Evolutionary conservation across 345 rosid genomes (phyloP).

Genomic region (Eucalyptus regnans): DNA sequence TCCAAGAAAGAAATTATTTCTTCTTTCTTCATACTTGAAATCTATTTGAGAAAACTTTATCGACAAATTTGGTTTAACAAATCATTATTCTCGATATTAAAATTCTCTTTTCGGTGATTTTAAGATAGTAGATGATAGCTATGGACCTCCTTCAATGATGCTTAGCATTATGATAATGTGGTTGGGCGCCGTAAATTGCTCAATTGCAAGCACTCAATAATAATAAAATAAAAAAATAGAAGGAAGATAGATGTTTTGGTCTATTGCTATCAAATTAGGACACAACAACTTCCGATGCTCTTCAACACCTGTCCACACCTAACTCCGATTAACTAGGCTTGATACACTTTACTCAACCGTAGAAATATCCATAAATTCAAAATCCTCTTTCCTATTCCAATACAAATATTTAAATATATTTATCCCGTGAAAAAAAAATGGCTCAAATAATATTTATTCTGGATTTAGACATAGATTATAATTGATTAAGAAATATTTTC

Average conservation of each 20-base stretch:
- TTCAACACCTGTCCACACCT: neutral
- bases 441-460: too few relatives aligned
- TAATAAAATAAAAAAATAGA: too few relatives aligned
- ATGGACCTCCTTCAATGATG: neutral
- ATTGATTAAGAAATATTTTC: neutral
- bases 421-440: neutral
- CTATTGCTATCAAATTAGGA: neutral
- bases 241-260: neutral
- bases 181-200: neutral
- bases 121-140: neutral
- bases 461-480: neutral
- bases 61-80: too few relatives aligned
- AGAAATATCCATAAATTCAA: neutral
- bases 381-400: neutral
- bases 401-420: neutral
- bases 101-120: neutral
- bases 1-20: too few relatives aligned
- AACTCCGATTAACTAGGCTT: neutral
- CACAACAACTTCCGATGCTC: neutral
- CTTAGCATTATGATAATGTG: neutral
- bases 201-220: neutral
- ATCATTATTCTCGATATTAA: neutral
- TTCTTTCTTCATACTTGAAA: too few relatives aligned
- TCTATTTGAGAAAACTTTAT: too few relatives aligned
- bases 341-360: neutral